A percentile compares a stretch with the other conserved stretches of the same genome.
phyloP scores from a whole-genome alignment of 106 monocot species.

The Dioscorea dumetorum region DNA sequence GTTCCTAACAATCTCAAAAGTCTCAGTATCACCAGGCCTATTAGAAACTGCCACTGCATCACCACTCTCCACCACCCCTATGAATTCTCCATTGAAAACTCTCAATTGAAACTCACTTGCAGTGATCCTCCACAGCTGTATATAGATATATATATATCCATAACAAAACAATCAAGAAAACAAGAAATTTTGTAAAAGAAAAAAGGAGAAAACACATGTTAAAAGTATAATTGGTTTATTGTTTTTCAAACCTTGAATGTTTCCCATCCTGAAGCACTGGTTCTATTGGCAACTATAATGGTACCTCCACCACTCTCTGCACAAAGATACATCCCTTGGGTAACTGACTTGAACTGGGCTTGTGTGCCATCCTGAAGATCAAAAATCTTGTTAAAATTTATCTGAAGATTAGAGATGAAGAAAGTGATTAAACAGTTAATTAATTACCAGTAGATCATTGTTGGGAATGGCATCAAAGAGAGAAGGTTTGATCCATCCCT shows the following conservation, averaged over 20 bases:
- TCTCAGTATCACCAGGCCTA: conserved; percentile 20
- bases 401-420: neutral
- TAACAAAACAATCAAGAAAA: neutral
- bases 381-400: neutral
- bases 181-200: neutral
- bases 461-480: conserved; percentile 70
- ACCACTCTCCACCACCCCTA: conserved; percentile 22
- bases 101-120: conserved; percentile 37
- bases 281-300: conserved; percentile 28
- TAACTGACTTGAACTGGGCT: conserved; percentile 26
- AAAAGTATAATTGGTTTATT: too few species aligned
- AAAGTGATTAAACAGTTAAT: neutral
- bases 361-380: conserved; percentile 25
- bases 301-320: conserved; percentile 30
- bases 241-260: conserved; percentile 18
- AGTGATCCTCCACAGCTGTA: conserved; percentile 23
- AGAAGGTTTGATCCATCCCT: conserved; percentile 80
- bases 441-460: conserved; percentile 54
- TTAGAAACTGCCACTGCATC: conserved; percentile 20
- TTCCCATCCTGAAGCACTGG: conserved; percentile 30
- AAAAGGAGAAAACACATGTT: too few species aligned
- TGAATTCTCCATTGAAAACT: conserved; percentile 46
- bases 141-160: too few species aligned
- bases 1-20: conserved; percentile 48
- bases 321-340: conserved; percentile 21